phyloP scores from a whole-genome alignment of 2,329 filamentous ascomycete genomes.

The Colletotrichum spaethianum region DNA sequence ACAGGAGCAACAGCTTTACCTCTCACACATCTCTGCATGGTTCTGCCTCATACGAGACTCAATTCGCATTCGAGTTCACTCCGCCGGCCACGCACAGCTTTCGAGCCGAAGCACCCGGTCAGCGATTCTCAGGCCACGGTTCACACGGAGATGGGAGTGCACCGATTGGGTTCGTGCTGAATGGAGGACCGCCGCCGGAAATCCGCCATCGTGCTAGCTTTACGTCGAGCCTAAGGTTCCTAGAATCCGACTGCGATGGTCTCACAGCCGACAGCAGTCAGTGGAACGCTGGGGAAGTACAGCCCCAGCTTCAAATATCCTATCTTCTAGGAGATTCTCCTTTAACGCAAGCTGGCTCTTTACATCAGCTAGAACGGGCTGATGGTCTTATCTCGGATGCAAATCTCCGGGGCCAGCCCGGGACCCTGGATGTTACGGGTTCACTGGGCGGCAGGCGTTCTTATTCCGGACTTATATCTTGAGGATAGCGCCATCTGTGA shows the following conservation, averaged over 20 bases:
- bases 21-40: slow-evolving; percentile 17
- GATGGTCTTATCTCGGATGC: slow-evolving; percentile 8
- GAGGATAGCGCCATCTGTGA: slow-evolving; percentile 34
- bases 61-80: slow-evolving; percentile 8
- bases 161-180: slow-evolving; percentile 34
- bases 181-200: slow-evolving; percentile 14
- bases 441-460: slow-evolving; percentile 31
- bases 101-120: slow-evolving; percentile 11
- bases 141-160: slow-evolving; percentile 30
- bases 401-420: not conserved
- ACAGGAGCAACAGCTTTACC: slow-evolving; percentile 10
- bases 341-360: slow-evolving; percentile 13
- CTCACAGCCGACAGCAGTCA: not conserved
- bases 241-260: slow-evolving; percentile 14
- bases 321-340: slow-evolving; percentile 30
- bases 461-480: slow-evolving; percentile 33
- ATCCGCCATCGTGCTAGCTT: slow-evolving; percentile 2
- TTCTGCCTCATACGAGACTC: not conserved
- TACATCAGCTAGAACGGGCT: not conserved
- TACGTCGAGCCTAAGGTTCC: not conserved
- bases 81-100: not conserved
- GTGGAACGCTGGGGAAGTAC: slow-evolving; percentile 16
- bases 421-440: slow-evolving; percentile 20
- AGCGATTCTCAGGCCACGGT: slow-evolving; percentile 28
- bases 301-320: slow-evolving; percentile 32